These are phyloP conservation scores for Tricholoma furcatifolium DNA, from an alignment of 768 basidiomycete genomes.

Conservation along the genomic window DNA sequence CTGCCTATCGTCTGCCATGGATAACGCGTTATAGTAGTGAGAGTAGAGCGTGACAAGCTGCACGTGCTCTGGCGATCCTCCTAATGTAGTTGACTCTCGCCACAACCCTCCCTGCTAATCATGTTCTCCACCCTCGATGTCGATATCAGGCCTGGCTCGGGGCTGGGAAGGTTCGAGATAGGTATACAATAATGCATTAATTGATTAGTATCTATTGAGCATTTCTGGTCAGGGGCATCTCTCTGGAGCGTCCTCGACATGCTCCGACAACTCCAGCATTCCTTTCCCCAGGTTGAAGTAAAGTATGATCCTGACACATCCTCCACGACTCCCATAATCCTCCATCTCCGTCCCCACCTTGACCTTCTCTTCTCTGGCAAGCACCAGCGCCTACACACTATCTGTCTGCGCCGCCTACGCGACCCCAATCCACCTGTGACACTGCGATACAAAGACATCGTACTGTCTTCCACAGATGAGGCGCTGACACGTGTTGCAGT, in stretches of 20 bases:
- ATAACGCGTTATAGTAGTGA: no score
- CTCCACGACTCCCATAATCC: conserved; percentile 67
- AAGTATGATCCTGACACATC: conserved; percentile 78
- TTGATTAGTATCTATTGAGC: background rate
- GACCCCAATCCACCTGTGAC: conserved; percentile 66
- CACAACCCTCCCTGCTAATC: background rate
- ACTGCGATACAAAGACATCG: conserved; percentile 62
- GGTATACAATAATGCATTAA: conserved; percentile 38
- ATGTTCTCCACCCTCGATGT: conserved; percentile 75
- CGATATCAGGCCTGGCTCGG: conserved; percentile 73
- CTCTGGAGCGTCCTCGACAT: conserved; percentile 76
- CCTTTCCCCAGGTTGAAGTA: conserved; percentile 80
- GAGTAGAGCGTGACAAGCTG: conserved; percentile 6
- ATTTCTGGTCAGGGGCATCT: conserved; percentile 53
- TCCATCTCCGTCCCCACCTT: conserved; percentile 79
- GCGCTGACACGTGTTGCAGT: conserved; percentile 64
- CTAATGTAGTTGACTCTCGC: conserved; percentile 12
- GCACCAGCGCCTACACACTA: conserved; percentile 77
- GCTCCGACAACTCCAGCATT: conserved; percentile 61
- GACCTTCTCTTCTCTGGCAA: conserved; percentile 83
- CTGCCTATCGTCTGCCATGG: conserved; percentile 48
- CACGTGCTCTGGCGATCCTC: conserved; percentile 12
- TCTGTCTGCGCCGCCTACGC: conserved; percentile 66
- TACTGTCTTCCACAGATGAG: conserved; percentile 62
- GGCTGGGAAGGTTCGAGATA: conserved; percentile 77